These are phyloP conservation scores for Centella asiatica DNA, from an alignment of 129 eudicot genomes.

Conservation along the genomic window DNA sequence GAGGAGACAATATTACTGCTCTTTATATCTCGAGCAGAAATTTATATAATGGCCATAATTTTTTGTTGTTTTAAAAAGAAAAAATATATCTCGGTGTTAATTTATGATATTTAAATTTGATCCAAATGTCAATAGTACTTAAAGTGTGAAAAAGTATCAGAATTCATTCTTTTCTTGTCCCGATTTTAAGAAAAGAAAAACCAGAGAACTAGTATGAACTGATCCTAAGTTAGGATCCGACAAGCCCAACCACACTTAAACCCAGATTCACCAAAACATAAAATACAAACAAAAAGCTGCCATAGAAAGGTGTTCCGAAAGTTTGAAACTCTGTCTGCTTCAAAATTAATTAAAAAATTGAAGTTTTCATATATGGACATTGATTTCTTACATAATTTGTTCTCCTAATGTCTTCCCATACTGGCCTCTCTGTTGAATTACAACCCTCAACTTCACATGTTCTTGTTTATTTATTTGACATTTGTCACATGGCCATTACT, in stretches of 20 bases:
- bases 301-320: background rate
- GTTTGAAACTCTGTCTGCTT: background rate
- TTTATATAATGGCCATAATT: too few species aligned
- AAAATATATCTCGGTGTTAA: background rate
- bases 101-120: background rate
- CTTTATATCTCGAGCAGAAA: too few species aligned
- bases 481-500: conserved; percentile 9
- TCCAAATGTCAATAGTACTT: too few species aligned
- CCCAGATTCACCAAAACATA: background rate
- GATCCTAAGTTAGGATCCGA: conserved; percentile 3
- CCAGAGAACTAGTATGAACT: background rate
- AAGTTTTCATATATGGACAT: too few species aligned
- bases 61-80: background rate
- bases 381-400: background rate
- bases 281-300: background rate
- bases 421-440: background rate
- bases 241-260: background rate
- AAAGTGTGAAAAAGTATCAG: background rate
- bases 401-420: conserved; percentile 3
- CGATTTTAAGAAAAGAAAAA: too few species aligned
- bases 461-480: background rate
- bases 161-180: background rate
- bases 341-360: background rate
- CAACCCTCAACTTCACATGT: conserved; percentile 3
- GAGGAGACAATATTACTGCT: too few species aligned